phyloP scores from a whole-genome alignment of 1,284 basidiomycete species.

The Cerrena zonata region DNA sequence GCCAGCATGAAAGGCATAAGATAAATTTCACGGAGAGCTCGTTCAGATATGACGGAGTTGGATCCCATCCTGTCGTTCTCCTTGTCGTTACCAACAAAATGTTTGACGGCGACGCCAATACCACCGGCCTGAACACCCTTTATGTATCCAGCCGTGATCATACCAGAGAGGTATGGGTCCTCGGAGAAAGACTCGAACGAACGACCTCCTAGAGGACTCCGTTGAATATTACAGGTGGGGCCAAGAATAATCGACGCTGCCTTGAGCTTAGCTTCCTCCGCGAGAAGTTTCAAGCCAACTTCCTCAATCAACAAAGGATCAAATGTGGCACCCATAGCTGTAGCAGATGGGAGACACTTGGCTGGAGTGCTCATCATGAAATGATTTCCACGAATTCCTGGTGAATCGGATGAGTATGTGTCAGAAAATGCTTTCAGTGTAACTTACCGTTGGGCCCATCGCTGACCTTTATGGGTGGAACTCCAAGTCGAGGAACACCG shows the following conservation, averaged over 20 bases:
- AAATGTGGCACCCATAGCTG: slow-evolving; percentile 71
- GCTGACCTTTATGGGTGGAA: slow-evolving; percentile 71
- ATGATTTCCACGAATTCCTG: slow-evolving; percentile 33
- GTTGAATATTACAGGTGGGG: slow-evolving; percentile 77
- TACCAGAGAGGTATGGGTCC: slow-evolving; percentile 69
- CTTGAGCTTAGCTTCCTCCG: slow-evolving; percentile 64
- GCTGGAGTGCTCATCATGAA: slow-evolving; percentile 47
- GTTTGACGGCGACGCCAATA: slow-evolving; percentile 69
- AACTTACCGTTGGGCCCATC: slow-evolving; percentile 66
- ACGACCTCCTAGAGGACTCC: slow-evolving; percentile 68
- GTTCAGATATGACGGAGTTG: slow-evolving; percentile 55
- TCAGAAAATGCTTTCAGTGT: neutral
- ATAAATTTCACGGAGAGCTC: slow-evolving; percentile 78
- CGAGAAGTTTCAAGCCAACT: slow-evolving; percentile 61
- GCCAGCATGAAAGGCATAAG: slow-evolving; percentile 73
- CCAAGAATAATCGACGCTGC: slow-evolving; percentile 68
- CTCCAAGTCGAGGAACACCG: slow-evolving; percentile 53
- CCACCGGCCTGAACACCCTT: slow-evolving; percentile 68
- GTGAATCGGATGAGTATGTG: neutral
- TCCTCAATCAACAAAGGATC: slow-evolving; percentile 60
- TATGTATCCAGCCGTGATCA: slow-evolving; percentile 65
- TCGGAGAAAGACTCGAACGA: slow-evolving; percentile 80
- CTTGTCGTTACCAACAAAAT: slow-evolving; percentile 70
- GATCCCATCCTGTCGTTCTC: slow-evolving; percentile 65
- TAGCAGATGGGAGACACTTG: slow-evolving; percentile 59